Conservation (phyloP, 139 green algal species). For the Chlorella sp. region DNA sequence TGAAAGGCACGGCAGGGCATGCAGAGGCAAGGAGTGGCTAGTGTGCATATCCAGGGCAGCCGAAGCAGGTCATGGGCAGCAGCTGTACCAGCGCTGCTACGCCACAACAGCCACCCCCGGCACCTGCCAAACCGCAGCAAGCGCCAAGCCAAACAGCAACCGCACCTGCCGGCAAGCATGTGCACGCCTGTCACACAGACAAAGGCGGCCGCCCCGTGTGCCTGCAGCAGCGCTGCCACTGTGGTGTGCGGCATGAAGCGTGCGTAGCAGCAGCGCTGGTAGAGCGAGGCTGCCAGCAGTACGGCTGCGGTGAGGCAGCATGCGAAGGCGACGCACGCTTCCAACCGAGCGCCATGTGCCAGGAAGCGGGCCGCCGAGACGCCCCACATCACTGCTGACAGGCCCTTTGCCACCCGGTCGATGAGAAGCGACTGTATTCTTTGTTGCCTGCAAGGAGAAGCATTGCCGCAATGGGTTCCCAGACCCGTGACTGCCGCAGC, state of each 20-base stretch:
- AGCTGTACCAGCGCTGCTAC: too few species aligned
- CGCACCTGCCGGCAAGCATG: background rate
- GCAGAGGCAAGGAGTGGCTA: background rate
- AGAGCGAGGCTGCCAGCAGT: background rate
- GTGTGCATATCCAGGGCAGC: too few species aligned
- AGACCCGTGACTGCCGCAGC: too few species aligned
- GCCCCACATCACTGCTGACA: background rate
- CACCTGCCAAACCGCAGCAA: too few species aligned
- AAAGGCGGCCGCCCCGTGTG: background rate
- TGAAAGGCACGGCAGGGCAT: background rate
- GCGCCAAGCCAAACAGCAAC: background rate
- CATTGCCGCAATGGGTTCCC: too few species aligned
- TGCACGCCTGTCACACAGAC: background rate
- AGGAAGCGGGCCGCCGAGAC: background rate
- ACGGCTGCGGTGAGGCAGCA: background rate
- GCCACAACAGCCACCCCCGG: too few species aligned
- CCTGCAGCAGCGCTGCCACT: background rate
- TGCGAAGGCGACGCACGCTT: background rate
- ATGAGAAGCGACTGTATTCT: background rate
- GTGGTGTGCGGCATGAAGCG: background rate
- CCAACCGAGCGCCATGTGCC: background rate
- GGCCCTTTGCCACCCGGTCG: background rate
- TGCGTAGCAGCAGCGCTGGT: background rate
- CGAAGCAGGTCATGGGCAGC: too few species aligned
- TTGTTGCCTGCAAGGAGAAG: background rate